These are phyloP conservation scores for Thamnidium elegans DNA, from an alignment of 192 early-diverging fungal species.

Conservation along the genomic window DNA sequence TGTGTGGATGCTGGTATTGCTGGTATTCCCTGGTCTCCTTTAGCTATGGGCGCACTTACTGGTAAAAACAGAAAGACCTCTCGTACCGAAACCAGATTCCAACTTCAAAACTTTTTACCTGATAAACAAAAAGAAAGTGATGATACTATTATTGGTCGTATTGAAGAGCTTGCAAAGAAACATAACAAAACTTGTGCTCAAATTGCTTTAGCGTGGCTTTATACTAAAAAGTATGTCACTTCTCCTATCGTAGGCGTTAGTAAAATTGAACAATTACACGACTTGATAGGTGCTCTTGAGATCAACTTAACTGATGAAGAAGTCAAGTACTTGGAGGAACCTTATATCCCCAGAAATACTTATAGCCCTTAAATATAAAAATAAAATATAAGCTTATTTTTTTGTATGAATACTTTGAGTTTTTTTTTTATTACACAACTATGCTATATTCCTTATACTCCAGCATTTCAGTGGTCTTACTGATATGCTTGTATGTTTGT, in stretches of 20 bases:
- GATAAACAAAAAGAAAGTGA: conserved; percentile 8
- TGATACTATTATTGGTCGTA: conserved; percentile 23
- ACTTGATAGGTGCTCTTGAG: conserved; percentile 16
- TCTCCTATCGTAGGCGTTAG: conserved; percentile 25
- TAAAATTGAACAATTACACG: conserved; percentile 23
- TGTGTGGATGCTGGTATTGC: conserved; percentile 32
- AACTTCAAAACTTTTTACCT: not conserved
- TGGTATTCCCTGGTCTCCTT: conserved; percentile 25
- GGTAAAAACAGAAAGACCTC: conserved; percentile 23
- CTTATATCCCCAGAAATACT: conserved; percentile 1
- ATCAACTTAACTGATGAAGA: conserved; percentile 27
- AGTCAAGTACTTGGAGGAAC: conserved; percentile 20
- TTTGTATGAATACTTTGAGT: no score
- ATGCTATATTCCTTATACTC: no score
- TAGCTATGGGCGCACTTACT: conserved; percentile 31
- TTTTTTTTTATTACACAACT: no score
- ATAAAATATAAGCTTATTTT: no score
- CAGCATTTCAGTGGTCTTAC: no score
- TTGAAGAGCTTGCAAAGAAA: conserved; percentile 25
- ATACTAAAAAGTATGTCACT: conserved; percentile 15
- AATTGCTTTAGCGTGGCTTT: conserved; percentile 28
- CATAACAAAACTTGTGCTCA: conserved; percentile 16
- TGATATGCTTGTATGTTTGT: no score
- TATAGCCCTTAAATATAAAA: no score
- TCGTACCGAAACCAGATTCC: not conserved